A percentile compares a stretch with the other conserved stretches of the same genome.
phyloP scores from a whole-genome alignment of 2,329 filamentous ascomycete genomes.

The Clarireedia sp. region DNA sequence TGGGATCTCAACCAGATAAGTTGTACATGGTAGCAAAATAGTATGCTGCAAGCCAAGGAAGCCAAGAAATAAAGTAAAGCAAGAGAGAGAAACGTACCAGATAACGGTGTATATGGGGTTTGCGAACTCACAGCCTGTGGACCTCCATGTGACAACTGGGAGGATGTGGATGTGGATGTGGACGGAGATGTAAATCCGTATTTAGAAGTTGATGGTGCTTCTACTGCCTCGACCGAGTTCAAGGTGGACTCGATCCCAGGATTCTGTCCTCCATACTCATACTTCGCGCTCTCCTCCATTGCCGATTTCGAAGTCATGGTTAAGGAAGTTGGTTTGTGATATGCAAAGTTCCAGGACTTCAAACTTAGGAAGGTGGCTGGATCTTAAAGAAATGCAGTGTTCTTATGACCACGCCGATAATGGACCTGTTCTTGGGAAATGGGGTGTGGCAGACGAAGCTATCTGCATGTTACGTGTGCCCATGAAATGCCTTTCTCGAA shows the following conservation, averaged over 20 bases:
- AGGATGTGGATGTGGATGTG: background rate
- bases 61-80: background rate
- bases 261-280: constrained; percentile 1
- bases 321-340: background rate
- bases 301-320: background rate
- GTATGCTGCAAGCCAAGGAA: constrained; percentile 8
- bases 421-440: background rate
- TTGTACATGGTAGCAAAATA: background rate
- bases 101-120: background rate
- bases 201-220: background rate
- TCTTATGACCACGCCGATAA: constrained; percentile 3
- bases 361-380: constrained; percentile 2
- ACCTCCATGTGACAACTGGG: background rate
- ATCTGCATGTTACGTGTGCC: background rate
- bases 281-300: constrained; percentile 7
- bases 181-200: background rate
- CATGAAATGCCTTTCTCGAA: background rate
- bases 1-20: constrained; percentile 2
- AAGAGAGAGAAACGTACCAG: background rate
- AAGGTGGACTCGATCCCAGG: constrained; percentile 4
- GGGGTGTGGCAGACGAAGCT: constrained; percentile 2
- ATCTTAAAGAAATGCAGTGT: background rate
- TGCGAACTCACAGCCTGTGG: background rate
- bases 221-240: constrained; percentile 5
- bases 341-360: background rate